Evolutionary conservation across 164 flowering plant species (phyloP).

Genomic region (Berberis vulgaris): DNA sequence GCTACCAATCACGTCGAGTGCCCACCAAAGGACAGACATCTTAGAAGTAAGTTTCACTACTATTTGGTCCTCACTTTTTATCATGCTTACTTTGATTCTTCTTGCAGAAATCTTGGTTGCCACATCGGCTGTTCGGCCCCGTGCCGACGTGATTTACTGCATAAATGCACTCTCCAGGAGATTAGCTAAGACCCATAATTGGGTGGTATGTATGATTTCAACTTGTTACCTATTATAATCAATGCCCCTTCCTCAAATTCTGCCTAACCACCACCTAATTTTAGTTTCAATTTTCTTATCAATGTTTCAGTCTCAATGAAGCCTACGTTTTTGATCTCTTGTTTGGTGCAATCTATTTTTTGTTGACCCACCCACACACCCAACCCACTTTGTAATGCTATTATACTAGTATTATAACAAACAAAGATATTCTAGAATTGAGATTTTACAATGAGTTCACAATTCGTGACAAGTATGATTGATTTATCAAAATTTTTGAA

Average conservation of each 20-base stretch:
- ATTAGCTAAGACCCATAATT: conserved; percentile 83
- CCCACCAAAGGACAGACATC: conserved; percentile 93
- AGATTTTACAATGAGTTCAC: too few relatives aligned
- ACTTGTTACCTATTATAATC: not conserved
- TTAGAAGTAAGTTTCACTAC: conserved; percentile 43
- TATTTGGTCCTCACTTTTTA: too few relatives aligned
- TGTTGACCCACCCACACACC: too few relatives aligned
- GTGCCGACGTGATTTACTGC: conserved; percentile 95
- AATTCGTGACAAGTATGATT: too few relatives aligned
- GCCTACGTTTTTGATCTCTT: not conserved
- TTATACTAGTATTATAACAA: too few relatives aligned
- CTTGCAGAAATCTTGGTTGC: conserved; percentile 65
- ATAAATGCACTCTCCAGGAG: conserved; percentile 76
- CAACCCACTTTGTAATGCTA: not conserved
- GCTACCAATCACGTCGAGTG: conserved; percentile 96
- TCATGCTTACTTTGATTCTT: not conserved
- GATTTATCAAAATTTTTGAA: too few relatives aligned
- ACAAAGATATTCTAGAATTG: too few relatives aligned
- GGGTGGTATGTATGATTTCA: conserved; percentile 56
- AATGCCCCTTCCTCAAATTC: too few relatives aligned
- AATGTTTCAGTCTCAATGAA: too few relatives aligned
- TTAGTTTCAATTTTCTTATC: too few relatives aligned
- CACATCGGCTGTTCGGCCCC: conserved; percentile 76
- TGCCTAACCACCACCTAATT: too few relatives aligned
- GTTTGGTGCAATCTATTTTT: not conserved